A percentile compares a stretch with the other conserved stretches of the same genome.
phyloP scores from a whole-genome alignment of 1,284 basidiomycete species.

The Heliocybe sulcata region DNA sequence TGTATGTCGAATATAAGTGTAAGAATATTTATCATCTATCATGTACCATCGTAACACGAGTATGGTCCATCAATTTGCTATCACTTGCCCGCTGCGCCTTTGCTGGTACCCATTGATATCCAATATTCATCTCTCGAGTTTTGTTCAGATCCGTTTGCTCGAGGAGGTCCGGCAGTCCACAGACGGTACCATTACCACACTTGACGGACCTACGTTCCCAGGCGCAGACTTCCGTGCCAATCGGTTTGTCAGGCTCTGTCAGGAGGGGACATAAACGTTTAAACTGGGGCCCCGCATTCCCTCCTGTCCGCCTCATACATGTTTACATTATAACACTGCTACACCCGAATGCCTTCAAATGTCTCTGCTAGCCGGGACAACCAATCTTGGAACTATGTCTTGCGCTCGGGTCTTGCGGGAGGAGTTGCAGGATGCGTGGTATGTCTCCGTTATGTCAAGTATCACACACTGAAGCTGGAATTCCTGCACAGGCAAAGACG shows the following conservation, averaged over 20 bases:
- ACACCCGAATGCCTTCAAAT: constrained; percentile 55
- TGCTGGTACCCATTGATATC: too few relatives aligned
- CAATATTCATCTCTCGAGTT: too few relatives aligned
- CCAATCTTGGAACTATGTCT: constrained; percentile 67
- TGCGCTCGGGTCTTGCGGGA: constrained; percentile 83
- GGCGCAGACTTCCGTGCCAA: too few relatives aligned
- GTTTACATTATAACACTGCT: neutral
- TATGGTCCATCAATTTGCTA: too few relatives aligned
- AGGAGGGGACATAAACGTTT: neutral
- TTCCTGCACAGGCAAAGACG: constrained; percentile 86
- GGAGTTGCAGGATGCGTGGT: constrained; percentile 93
- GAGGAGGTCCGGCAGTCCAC: too few relatives aligned
- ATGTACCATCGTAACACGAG: too few relatives aligned
- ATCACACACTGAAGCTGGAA: constrained; percentile 3
- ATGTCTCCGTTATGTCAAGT: constrained; percentile 30
- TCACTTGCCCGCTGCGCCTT: too few relatives aligned
- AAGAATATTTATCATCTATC: neutral
- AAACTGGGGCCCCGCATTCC: neutral
- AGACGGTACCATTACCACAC: too few relatives aligned
- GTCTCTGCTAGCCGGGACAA: constrained; percentile 40
- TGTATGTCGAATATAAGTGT: too few relatives aligned
- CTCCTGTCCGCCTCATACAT: neutral
- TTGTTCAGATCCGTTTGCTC: too few relatives aligned
- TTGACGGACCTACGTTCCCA: too few relatives aligned
- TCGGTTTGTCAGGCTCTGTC: too few relatives aligned